Evolutionary conservation across 371 early-diverging fungal species (phyloP), one percentile per base, ranked within the genome.

Genomic region (Rhizopus microsporus): DNA sequence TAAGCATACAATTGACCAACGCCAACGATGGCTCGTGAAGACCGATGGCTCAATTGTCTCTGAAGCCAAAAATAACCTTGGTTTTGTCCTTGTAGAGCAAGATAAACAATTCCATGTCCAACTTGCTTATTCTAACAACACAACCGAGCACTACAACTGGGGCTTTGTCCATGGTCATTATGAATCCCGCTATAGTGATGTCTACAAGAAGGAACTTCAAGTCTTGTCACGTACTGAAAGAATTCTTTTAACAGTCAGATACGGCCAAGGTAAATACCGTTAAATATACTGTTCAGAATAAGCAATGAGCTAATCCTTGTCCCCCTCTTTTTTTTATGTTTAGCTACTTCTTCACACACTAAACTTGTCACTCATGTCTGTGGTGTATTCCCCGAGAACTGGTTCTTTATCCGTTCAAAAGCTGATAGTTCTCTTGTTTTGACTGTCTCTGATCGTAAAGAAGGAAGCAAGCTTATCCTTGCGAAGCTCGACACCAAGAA

Each of bases 391-490:
- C 75, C 78, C 40, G 62, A 70, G 32, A 65, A 68, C 15, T 75
- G 75, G 71, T 72, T 78, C 64, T 78, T 65, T 16, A 72, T 78
- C 44, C 68, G 71, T 12, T 70, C 75, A 31, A 72, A 71, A 33
- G 60, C 49, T 1, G 66, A 78, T 30, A 65, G 48, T 4, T 49
- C 57, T 1, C 64, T 75, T 52, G 78, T 74, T 1, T 33, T 78
- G 13, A 75, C 75, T 13, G 54, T 67, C 1, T 48, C 57, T 10
- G 58, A 49, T 30, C 55, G 40, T 5, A 65, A 60, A 10, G 57
- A 72, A 45, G 78, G 78, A 7, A 61, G 60, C 31, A 70, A 69
- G 34, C 51, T 78, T 5, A 51, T 45, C 1, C 32, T 78, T 10
- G 51, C 63, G 30, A 72, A 72, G 57, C 9, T 75, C 1, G 71